These are phyloP conservation scores for Peziza echinospora DNA, from an alignment of 495 filamentous ascomycete species.

Conservation along the genomic window DNA sequence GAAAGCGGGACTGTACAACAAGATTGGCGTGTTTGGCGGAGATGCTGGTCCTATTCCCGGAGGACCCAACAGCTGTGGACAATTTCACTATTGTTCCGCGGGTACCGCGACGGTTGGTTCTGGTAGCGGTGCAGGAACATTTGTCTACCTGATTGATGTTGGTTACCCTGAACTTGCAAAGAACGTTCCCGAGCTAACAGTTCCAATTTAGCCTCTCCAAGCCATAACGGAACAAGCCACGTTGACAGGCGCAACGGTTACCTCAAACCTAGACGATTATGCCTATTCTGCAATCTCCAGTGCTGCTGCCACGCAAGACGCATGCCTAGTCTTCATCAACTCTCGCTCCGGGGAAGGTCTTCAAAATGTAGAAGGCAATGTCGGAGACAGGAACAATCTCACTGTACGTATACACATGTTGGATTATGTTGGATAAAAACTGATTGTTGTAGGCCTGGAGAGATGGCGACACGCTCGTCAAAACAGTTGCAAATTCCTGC, in stretches of 20 bases:
- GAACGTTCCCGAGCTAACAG: conserved; percentile 2
- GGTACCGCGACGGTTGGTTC: conserved; percentile 38
- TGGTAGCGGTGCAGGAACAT: conserved; percentile 34
- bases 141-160: conserved; percentile 24
- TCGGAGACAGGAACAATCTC: conserved; percentile 33
- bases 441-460: too few species aligned
- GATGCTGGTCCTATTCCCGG: conserved; percentile 34
- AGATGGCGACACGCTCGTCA: conserved; percentile 30
- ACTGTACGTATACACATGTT: background rate
- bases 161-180: background rate
- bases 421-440: conserved; percentile 22
- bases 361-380: conserved; percentile 35
- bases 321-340: conserved; percentile 36
- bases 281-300: conserved; percentile 13
- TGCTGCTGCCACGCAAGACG: conserved; percentile 20
- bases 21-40: conserved; percentile 40
- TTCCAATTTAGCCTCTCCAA: conserved; percentile 25
- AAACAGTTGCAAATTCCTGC: conserved; percentile 27
- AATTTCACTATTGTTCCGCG: conserved; percentile 27
- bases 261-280: conserved; percentile 23
- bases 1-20: conserved; percentile 21
- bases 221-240: conserved; percentile 9
- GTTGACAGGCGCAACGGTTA: conserved; percentile 20
- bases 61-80: conserved; percentile 25
- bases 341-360: conserved; percentile 34